phyloP scores from a whole-genome alignment of 2,329 filamentous ascomycete genomes.

The Alternaria triticina region DNA sequence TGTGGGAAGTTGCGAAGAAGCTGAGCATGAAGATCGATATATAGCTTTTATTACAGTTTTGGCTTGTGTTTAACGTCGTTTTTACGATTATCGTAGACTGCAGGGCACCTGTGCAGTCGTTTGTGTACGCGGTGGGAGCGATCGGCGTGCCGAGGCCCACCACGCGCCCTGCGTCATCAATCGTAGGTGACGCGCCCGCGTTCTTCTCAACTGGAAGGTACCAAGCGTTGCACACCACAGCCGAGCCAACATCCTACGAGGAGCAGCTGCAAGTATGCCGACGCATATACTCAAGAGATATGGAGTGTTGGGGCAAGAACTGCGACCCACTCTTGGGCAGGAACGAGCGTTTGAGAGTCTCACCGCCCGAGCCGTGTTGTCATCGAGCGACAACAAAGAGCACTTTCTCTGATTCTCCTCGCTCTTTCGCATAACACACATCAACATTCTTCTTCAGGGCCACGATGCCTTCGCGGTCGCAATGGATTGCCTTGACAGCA shows the following conservation, averaged over 20 bases:
- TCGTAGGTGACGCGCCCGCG: background rate
- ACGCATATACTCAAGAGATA: background rate
- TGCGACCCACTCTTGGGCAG: constrained; percentile 7
- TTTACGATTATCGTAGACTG: background rate
- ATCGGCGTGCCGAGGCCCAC: background rate
- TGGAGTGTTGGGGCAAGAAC: background rate
- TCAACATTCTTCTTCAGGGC: background rate
- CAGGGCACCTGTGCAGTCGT: background rate
- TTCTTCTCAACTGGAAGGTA: constrained; percentile 14
- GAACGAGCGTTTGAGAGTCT: constrained; percentile 2
- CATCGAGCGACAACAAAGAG: constrained; percentile 9
- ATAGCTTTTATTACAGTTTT: background rate
- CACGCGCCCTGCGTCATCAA: background rate
- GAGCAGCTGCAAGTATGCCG: constrained; percentile 19
- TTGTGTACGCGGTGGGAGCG: background rate
- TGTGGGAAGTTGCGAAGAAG: background rate
- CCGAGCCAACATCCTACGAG: too few species aligned
- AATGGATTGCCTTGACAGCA: background rate
- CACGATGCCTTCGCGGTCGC: constrained; percentile 5
- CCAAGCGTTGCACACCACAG: background rate
- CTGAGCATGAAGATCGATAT: background rate
- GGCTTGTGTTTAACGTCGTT: background rate
- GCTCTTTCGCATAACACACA: background rate
- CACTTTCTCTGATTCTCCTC: background rate
- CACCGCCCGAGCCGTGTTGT: constrained; percentile 7